These are phyloP conservation scores for Talaromyces sp. DNA, from an alignment of 2,329 filamentous ascomycete species.

Conservation along the genomic window DNA sequence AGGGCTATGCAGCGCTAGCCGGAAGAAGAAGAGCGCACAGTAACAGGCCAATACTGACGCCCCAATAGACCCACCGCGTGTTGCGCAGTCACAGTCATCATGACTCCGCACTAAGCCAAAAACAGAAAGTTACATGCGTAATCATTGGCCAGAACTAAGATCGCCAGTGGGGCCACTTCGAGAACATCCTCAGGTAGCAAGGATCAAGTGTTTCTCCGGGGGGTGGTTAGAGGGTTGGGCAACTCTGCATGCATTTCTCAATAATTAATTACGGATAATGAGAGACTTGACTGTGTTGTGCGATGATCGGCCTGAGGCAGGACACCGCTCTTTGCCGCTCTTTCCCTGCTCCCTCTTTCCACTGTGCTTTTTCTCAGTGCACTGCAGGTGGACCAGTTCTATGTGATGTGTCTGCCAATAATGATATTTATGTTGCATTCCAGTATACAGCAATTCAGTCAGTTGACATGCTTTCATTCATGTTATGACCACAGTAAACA, in stretches of 20 bases:
- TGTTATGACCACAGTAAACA: too few species aligned
- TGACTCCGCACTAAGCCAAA: not conserved
- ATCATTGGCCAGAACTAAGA: not conserved
- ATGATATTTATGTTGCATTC: too few species aligned
- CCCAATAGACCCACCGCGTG: not conserved
- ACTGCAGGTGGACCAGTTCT: not conserved
- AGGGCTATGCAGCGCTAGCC: not conserved
- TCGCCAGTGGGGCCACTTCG: not conserved
- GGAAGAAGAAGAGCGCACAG: not conserved
- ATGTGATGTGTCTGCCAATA: too few species aligned
- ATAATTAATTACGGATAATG: too few species aligned
- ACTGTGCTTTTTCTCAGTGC: not conserved
- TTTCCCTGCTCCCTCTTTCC: not conserved
- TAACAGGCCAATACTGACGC: not conserved
- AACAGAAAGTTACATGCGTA: not conserved
- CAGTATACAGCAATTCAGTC: too few species aligned
- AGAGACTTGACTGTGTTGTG: too few species aligned
- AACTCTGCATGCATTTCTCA: not conserved
- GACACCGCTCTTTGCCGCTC: not conserved
- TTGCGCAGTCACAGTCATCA: not conserved
- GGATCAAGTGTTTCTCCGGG: not conserved
- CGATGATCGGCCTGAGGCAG: not conserved
- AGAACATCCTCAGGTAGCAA: not conserved
- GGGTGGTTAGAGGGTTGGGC: not conserved
- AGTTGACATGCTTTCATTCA: too few species aligned